Evolutionary conservation across 768 basidiomycete species (phyloP).

Genomic region (Collybia sordida): DNA sequence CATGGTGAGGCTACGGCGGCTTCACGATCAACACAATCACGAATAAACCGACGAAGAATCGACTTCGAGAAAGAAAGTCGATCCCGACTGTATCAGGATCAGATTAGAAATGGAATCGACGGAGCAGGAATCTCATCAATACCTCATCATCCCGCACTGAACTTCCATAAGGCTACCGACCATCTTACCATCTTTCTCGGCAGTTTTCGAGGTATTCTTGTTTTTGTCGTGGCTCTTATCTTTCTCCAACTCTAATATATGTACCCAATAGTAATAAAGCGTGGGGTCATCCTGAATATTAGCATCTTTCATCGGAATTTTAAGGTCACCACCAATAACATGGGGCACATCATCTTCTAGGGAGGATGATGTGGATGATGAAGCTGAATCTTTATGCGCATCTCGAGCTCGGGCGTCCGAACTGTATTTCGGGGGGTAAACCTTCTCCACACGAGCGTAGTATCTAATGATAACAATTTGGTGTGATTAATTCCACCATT

Average conservation of each 20-base stretch:
- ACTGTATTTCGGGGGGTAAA: conserved; percentile 65
- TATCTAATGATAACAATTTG: conserved; percentile 50
- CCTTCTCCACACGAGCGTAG: conserved; percentile 76
- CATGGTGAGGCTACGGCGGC: conserved; percentile 93
- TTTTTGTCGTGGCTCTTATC: conserved; percentile 66
- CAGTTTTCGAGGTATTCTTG: conserved; percentile 52
- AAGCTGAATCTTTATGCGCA: conserved; percentile 47
- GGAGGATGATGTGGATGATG: conserved; percentile 31
- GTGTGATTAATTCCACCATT: conserved; percentile 4
- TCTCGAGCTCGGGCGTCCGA: conserved; percentile 46
- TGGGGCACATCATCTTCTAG: conserved; percentile 60
- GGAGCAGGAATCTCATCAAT: conserved; percentile 13
- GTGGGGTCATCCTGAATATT: conserved; percentile 73
- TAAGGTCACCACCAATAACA: conserved; percentile 76
- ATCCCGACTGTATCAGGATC: conserved; percentile 67
- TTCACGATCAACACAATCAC: conserved; percentile 93
- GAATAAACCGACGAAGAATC: conserved; percentile 92
- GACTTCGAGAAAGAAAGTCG: conserved; percentile 95
- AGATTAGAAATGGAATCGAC: neutral
- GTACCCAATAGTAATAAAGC: conserved; percentile 85
- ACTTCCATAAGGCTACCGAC: conserved; percentile 84
- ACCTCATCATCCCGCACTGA: conserved; percentile 80
- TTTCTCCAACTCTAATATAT: conserved; percentile 76
- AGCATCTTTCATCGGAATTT: conserved; percentile 69
- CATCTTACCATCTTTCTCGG: conserved; percentile 56